Evolutionary conservation across 2,329 filamentous ascomycete species (phyloP).

Genomic region (Spiromastix sp.): DNA sequence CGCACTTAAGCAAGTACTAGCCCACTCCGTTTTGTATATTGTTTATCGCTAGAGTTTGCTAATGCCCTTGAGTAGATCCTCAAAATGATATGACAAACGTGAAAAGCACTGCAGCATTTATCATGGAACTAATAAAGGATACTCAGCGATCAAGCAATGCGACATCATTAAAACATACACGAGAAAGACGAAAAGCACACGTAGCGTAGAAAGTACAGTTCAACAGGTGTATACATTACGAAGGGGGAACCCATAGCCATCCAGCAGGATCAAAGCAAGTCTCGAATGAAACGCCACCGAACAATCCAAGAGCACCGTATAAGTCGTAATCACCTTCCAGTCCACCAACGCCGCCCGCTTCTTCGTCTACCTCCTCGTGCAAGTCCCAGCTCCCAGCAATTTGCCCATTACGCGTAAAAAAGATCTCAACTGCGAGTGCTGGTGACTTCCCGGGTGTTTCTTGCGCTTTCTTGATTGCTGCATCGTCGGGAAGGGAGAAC

Average conservation of each 20-base stretch:
- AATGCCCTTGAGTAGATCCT: too few species aligned
- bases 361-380: constrained; percentile 48
- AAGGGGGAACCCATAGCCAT: constrained; percentile 35
- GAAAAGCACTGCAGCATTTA: too few species aligned
- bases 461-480: constrained; percentile 22
- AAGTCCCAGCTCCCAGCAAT: constrained; percentile 46
- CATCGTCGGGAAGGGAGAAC: constrained; percentile 32
- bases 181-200: too few species aligned
- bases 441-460: constrained; percentile 13
- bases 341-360: constrained; percentile 51
- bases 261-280: constrained; percentile 39
- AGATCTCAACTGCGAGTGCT: constrained; percentile 39
- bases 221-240: too few species aligned
- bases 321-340: constrained; percentile 58
- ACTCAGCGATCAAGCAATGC: too few species aligned
- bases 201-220: too few species aligned
- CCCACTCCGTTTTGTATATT: too few species aligned
- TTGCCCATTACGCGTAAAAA: constrained; percentile 49
- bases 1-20: too few species aligned
- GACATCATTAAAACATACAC: too few species aligned
- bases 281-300: constrained; percentile 53
- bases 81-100: too few species aligned
- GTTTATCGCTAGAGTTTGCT: too few species aligned
- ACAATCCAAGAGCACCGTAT: constrained; percentile 50
- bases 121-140: too few species aligned